phyloP scores from a whole-genome alignment of 202 grass and related monocot genomes.

The Bolboschoenoplectus hybrid region DNA sequence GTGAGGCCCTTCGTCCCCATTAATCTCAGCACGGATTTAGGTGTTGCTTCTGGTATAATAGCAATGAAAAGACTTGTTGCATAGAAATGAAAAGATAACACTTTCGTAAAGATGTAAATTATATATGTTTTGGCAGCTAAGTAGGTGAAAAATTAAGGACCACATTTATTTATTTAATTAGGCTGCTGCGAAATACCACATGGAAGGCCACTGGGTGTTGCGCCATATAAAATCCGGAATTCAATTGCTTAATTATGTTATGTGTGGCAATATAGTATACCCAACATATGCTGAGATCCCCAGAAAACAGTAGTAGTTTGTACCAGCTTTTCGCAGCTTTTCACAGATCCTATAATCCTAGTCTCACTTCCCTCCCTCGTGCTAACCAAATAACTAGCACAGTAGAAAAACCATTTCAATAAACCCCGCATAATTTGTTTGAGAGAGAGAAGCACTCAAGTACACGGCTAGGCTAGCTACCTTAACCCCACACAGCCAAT shows the following conservation, averaged over 20 bases:
- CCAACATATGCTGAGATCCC: neutral
- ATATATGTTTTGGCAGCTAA: neutral
- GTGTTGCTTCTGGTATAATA: constrained; percentile 68
- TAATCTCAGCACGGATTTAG: constrained; percentile 88
- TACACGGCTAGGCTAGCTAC: neutral
- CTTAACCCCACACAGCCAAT: neutral
- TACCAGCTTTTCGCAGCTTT: constrained; percentile 15
- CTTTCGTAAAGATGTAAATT: neutral
- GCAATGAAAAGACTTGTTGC: constrained; percentile 2
- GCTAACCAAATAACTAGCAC: neutral
- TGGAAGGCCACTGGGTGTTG: constrained; percentile 1
- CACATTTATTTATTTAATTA: neutral
- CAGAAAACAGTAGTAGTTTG: neutral
- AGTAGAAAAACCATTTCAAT: neutral
- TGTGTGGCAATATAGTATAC: neutral
- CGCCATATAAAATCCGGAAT: neutral
- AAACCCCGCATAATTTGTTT: neutral
- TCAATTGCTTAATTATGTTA: neutral
- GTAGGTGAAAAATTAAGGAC: neutral
- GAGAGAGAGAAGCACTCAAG: neutral
- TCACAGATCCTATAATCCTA: neutral
- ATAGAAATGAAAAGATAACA: neutral
- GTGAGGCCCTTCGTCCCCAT: constrained; percentile 97
- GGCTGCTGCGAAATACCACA: neutral
- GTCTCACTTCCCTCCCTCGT: neutral